Percentiles rank a stretch among this genome's conserved stretches.
phyloP scores from a whole-genome alignment of 148 eudicot species.

The Limonium bicolor region DNA sequence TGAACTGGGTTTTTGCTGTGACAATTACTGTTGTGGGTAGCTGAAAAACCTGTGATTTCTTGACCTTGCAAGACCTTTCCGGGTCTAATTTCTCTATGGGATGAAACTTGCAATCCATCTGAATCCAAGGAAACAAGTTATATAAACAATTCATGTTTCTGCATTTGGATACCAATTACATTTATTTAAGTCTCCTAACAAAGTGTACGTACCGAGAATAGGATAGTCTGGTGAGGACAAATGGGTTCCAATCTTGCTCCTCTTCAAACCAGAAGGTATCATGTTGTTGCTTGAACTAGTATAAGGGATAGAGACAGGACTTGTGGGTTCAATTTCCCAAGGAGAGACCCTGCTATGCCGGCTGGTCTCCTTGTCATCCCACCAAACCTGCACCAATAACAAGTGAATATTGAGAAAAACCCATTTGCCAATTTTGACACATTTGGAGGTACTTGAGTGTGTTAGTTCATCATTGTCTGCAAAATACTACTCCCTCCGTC shows the following conservation, averaged over 20 bases:
- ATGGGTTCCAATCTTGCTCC: slow-evolving; percentile 61
- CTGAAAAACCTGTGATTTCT: slow-evolving; percentile 64
- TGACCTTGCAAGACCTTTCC: slow-evolving; percentile 99
- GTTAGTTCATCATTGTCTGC: neutral
- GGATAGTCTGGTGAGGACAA: slow-evolving; percentile 45
- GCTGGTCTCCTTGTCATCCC: slow-evolving; percentile 70
- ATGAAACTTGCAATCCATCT: slow-evolving; percentile 66
- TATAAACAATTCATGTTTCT: no score
- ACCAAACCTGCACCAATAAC: slow-evolving; percentile 59
- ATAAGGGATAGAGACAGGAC: slow-evolving; percentile 46
- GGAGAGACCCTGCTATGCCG: slow-evolving; percentile 89
- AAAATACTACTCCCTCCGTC: no score
- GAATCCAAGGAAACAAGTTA: neutral
- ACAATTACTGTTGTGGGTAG: slow-evolving; percentile 23
- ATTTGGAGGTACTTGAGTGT: neutral
- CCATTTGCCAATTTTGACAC: neutral
- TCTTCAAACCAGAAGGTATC: slow-evolving; percentile 45
- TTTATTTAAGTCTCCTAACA: no score
- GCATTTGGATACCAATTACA: no score
- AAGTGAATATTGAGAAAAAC: neutral
- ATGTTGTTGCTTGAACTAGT: slow-evolving; percentile 42
- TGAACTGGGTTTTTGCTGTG: slow-evolving; percentile 35
- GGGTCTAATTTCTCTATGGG: slow-evolving; percentile 86
- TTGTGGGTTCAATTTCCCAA: slow-evolving; percentile 83
- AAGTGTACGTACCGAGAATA: slow-evolving; percentile 33